These are phyloP conservation scores for Huntiella bhutanensis DNA, from an alignment of 2,329 filamentous ascomycete genomes.

Conservation along the genomic window DNA sequence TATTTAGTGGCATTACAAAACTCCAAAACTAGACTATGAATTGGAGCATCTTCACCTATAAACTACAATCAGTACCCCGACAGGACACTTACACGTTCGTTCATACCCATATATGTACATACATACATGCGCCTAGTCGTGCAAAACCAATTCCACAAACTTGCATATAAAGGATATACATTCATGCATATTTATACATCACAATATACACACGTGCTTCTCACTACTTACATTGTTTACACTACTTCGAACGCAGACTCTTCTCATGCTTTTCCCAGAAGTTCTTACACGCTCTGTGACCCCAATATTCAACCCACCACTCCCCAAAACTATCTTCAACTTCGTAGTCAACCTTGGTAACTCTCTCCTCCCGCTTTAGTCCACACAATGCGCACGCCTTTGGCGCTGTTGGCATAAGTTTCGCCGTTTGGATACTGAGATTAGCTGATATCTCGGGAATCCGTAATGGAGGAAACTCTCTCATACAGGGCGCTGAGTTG, in stretches of 20 bases:
- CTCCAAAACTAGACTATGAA: too few relatives aligned
- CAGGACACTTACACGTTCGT: too few relatives aligned
- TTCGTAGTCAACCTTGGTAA: slow-evolving; percentile 53
- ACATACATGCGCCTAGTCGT: too few relatives aligned
- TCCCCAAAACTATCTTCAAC: slow-evolving; percentile 87
- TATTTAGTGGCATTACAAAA: too few relatives aligned
- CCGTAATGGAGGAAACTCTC: slow-evolving; percentile 22
- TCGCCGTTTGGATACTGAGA: slow-evolving; percentile 48
- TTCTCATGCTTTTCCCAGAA: slow-evolving; percentile 71
- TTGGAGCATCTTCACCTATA: too few relatives aligned
- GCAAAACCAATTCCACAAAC: too few relatives aligned
- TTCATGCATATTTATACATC: background rate
- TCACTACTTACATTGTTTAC: background rate
- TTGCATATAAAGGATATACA: background rate
- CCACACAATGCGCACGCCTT: slow-evolving; percentile 74
- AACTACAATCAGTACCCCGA: too few relatives aligned
- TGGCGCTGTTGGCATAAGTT: slow-evolving; percentile 53
- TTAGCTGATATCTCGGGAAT: slow-evolving; percentile 55
- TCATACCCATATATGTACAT: too few relatives aligned
- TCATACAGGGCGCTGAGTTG: slow-evolving; percentile 34
- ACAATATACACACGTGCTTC: background rate
- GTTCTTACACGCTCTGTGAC: slow-evolving; percentile 56
- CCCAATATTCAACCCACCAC: slow-evolving; percentile 90
- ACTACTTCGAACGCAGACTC: slow-evolving; percentile 35
- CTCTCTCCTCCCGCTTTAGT: slow-evolving; percentile 67